Evolutionary conservation across 2,329 filamentous ascomycete genomes (phyloP).

Genomic region (Bipolaris victoriae): DNA sequence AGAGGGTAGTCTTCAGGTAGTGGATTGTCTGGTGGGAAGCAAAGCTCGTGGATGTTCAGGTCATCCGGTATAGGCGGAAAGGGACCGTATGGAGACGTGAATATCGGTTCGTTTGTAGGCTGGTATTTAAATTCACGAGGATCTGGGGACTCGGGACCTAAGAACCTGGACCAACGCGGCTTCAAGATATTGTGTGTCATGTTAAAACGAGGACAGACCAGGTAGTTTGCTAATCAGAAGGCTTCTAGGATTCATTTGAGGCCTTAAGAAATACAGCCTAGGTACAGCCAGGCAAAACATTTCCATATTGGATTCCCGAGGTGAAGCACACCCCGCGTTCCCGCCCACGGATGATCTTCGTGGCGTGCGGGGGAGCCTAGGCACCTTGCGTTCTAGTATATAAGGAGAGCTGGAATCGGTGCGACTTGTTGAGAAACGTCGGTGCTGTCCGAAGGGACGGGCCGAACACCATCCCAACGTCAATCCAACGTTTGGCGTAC

Average conservation of each 20-base stretch:
- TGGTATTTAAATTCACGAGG: constrained; percentile 29
- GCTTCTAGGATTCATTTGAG: not conserved
- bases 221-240: not conserved
- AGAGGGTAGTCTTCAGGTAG: constrained; percentile 39
- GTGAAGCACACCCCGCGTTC: not conserved
- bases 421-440: too few species aligned
- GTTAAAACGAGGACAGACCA: not conserved
- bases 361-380: not conserved
- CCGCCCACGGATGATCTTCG: not conserved
- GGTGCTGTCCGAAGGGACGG: too few species aligned
- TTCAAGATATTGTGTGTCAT: constrained; percentile 36
- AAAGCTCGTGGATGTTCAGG: constrained; percentile 42
- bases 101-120: constrained; percentile 24
- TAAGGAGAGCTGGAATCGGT: too few species aligned
- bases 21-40: constrained; percentile 34
- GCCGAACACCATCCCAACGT: not conserved
- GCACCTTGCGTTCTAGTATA: not conserved
- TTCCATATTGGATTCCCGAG: not conserved
- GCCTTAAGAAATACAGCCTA: too few species aligned
- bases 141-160: constrained; percentile 33
- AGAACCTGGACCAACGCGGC: constrained; percentile 35
- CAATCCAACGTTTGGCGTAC: too few species aligned
- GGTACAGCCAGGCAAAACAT: not conserved
- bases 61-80: constrained; percentile 33
- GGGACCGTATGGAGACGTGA: constrained; percentile 36